Base-by-base conservation (phyloP, 169 alveolate species). In the Babesia ovata region DNA sequence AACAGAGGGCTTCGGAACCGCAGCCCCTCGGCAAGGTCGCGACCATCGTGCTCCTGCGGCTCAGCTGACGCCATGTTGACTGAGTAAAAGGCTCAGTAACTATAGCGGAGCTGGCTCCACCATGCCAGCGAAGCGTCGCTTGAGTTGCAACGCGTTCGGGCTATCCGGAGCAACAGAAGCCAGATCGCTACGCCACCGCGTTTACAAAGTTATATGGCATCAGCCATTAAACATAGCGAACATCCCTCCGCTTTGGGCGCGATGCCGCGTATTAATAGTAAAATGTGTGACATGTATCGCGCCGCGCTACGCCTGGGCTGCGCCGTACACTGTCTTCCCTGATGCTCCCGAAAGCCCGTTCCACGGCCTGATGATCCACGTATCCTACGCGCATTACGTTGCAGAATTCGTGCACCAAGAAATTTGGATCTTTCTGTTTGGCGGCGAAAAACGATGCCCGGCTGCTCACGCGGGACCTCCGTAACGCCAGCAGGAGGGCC, bases 1-100 rank as follows among this genome's bases (percentile, higher is more conserved):
- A 81, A 13, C 22, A 19, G 36, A n/a, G 48, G n/a, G 24, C 65
- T 17, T 26, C 59, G 17, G 42, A 62, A 28, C 44, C 66, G 74
- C 78, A 81, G 46, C 36, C 73, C 29, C 36, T 57, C 46, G 7
- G 82, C 85, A 28, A 67, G 76, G 52, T 48, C 21, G 36, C 50
- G 57, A 4, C 39, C 66, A 11, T 22, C 48, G 22, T 56, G 48
- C 26, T 19, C 24, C 54, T n/a, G 19, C 56, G 9, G 53, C n/a
- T 28, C 65, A 6, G 17, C 63, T 3, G 26, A 10, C 39, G 22
- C 73, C 73, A 46, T 46, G 39, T 33, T 33, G 10, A 6, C 39
- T 33, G 39, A 33, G 39, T 2, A n/a, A 33, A 33, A 33, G 39
- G 39, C 39, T 33, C 39, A 33, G 6, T 33, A 33, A 33, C 39